A percentile compares a stretch with the other conserved stretches of the same genome.
These are phyloP conservation scores for Aspergillus sp. DNA, from an alignment of 2,329 filamentous ascomycete genomes.

Conservation along the genomic window DNA sequence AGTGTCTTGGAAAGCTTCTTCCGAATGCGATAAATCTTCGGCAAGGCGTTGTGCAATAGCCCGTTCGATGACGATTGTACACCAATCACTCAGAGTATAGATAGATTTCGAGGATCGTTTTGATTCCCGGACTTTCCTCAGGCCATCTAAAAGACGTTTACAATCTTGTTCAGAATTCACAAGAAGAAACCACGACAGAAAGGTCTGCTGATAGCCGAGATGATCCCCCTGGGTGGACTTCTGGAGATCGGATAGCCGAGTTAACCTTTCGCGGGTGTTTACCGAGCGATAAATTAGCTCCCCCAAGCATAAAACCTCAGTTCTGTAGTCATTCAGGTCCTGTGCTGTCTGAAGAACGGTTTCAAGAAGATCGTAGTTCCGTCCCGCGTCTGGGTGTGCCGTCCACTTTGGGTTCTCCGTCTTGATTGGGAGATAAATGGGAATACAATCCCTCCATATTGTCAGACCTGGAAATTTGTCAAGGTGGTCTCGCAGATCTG, in stretches of 20 bases:
- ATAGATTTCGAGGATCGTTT: fast-evolving
- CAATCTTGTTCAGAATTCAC: neutral
- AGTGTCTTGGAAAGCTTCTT: neutral
- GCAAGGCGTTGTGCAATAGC: neutral
- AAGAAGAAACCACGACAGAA: neutral
- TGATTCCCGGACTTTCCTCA: neutral
- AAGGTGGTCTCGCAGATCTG: neutral
- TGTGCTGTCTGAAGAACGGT: neutral
- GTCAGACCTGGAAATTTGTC: neutral
- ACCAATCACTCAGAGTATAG: neutral
- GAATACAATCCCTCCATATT: neutral
- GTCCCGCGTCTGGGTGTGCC: neutral
- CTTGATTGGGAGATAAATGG: neutral
- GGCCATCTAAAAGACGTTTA: neutral
- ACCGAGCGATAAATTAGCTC: neutral
- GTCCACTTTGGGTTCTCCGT: neutral
- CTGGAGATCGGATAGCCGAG: neutral
- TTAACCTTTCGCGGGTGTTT: neutral
- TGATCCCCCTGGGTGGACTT: neutral
- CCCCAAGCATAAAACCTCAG: neutral
- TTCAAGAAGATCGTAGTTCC: neutral
- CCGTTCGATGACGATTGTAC: neutral
- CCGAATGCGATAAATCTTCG: neutral
- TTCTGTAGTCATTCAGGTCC: neutral
- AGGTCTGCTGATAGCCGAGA: neutral